Evolutionary conservation across 2,329 filamentous ascomycete genomes (phyloP).

Genomic region (Trichophyton mentagrophytes): DNA sequence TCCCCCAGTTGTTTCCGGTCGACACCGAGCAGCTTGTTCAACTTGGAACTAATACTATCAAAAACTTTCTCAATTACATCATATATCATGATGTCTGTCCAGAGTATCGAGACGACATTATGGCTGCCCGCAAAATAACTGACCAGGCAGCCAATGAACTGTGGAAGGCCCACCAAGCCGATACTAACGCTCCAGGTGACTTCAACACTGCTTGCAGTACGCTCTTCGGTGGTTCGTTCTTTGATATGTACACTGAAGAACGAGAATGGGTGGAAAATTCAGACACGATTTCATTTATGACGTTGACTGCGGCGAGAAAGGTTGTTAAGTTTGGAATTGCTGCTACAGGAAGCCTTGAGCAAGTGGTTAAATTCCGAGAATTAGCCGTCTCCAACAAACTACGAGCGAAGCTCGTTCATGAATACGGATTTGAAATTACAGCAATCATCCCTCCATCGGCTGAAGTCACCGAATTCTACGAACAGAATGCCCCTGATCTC

Average conservation of each 20-base stretch:
- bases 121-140: constrained; percentile 54
- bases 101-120: constrained; percentile 59
- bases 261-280: constrained; percentile 28
- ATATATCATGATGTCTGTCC: constrained; percentile 74
- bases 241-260: constrained; percentile 30
- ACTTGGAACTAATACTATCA: constrained; percentile 54
- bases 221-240: constrained; percentile 49
- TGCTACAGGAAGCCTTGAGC: constrained; percentile 32
- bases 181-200: constrained; percentile 51
- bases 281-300: constrained; percentile 28
- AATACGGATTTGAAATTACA: constrained; percentile 50
- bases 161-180: constrained; percentile 43
- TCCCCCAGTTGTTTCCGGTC: constrained; percentile 46
- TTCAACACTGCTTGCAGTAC: constrained; percentile 68
- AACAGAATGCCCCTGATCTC: constrained; percentile 31
- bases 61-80: constrained; percentile 82
- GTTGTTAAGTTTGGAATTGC: constrained; percentile 41
- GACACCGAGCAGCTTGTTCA: constrained; percentile 42
- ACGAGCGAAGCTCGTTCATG: constrained; percentile 35
- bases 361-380: constrained; percentile 27
- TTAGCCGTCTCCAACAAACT: constrained; percentile 26
- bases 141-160: constrained; percentile 55
- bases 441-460: constrained; percentile 37
- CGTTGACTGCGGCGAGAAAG: constrained; percentile 35
- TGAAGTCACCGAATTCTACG: constrained; percentile 38